phyloP scores from a whole-genome alignment of 306 rosid genomes.

The Sicyos edulis region DNA sequence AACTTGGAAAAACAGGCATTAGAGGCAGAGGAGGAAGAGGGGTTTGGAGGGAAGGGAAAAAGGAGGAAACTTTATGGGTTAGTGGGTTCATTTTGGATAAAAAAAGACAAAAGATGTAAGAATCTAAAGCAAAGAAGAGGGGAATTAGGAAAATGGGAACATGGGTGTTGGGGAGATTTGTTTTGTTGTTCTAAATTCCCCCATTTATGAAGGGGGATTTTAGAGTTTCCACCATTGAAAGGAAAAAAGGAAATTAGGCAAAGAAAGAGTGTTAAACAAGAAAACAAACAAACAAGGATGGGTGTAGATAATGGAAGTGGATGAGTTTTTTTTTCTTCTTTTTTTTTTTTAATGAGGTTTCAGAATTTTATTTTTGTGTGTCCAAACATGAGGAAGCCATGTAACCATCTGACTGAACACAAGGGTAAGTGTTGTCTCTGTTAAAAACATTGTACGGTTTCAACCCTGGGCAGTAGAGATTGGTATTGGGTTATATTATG shows the following conservation, averaged over 20 bases:
- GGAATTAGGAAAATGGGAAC: constrained; percentile 12
- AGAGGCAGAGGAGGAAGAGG: constrained; percentile 2
- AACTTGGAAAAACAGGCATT: not conserved
- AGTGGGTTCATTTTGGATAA: constrained; percentile 19
- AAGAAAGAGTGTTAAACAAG: not conserved
- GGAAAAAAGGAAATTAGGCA: not conserved
- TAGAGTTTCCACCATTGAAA: constrained; percentile 16
- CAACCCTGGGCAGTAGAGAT: not conserved
- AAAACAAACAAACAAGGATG: not conserved
- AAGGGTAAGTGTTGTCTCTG: constrained; percentile 26
- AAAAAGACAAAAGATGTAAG: constrained; percentile 26
- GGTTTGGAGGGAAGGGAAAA: not conserved
- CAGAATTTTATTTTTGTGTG: constrained; percentile 23
- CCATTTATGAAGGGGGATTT: constrained; percentile 19
- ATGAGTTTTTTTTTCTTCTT: too few species aligned
- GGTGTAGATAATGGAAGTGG: too few species aligned
- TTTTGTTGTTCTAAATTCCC: constrained; percentile 19
- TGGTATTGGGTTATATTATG: too few species aligned
- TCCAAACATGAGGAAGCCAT: constrained; percentile 43
- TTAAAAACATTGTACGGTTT: constrained; percentile 28
- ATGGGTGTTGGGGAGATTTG: not conserved
- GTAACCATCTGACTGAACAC: constrained; percentile 36
- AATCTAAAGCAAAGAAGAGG: constrained; percentile 14
- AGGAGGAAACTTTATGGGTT: constrained; percentile 11
- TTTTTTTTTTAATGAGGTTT: too few species aligned